These are phyloP conservation scores for Begonia loranthoides DNA, from an alignment of 306 rosid genomes.

Conservation along the genomic window DNA sequence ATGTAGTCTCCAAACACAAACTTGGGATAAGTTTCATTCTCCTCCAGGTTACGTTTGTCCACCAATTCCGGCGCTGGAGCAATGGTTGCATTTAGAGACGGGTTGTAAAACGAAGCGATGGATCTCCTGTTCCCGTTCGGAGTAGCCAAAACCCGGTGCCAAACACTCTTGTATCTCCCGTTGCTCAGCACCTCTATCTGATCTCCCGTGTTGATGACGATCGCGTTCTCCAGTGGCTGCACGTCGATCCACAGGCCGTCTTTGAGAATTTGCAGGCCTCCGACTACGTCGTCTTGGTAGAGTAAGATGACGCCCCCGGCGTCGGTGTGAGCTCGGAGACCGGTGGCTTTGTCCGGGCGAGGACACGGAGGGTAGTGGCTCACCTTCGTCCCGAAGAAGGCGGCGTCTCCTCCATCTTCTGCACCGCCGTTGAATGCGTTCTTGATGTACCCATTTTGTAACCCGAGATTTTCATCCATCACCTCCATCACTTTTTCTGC, in stretches of 20 bases:
- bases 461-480: constrained; percentile 76
- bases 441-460: constrained; percentile 52
- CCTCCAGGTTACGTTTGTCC: constrained; percentile 28
- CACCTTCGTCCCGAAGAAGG: constrained; percentile 83
- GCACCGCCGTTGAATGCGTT: constrained; percentile 46
- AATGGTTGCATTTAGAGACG: constrained; percentile 66
- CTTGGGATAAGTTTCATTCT: constrained; percentile 47
- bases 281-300: constrained; percentile 71
- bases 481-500: constrained; percentile 60
- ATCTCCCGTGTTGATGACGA: constrained; percentile 83
- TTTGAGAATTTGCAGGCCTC: constrained; percentile 82
- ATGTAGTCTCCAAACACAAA: constrained; percentile 78
- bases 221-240: constrained; percentile 64
- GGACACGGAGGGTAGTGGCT: constrained; percentile 95
- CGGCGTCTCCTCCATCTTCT: constrained; percentile 13
- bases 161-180: constrained; percentile 75
- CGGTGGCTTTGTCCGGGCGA: constrained; percentile 50
- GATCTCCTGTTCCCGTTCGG: constrained; percentile 60
- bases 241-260: constrained; percentile 82
- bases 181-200: constrained; percentile 86
- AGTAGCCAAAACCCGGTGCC: constrained; percentile 61
- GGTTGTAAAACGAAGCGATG: constrained; percentile 79
- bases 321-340: constrained; percentile 84
- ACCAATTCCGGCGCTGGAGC: constrained; percentile 63
- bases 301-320: constrained; percentile 89